Percentiles rank a stretch among this genome's conserved stretches.
These are phyloP conservation scores for Trichosporon sp. DNA, from an alignment of 1,284 basidiomycete species.

Conservation along the genomic window DNA sequence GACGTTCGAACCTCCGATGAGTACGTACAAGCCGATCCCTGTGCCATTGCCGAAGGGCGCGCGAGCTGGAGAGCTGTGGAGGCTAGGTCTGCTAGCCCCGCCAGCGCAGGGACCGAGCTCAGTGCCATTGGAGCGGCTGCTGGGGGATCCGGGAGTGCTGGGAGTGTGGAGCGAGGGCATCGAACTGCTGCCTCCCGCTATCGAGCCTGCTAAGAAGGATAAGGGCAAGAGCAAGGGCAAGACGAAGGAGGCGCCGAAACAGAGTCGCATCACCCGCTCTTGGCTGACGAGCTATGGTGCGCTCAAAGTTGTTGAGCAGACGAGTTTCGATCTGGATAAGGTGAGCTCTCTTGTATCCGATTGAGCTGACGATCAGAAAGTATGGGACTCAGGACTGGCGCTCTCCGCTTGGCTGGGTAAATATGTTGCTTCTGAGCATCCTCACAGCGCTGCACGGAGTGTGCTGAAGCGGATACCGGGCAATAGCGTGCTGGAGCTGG, in stretches of 20 bases:
- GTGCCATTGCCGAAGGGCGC: conserved; percentile 58
- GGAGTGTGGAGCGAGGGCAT: conserved; percentile 46
- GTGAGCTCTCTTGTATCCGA: conserved; percentile 47
- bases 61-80: conserved; percentile 57
- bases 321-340: conserved; percentile 83
- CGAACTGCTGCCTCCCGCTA: conserved; percentile 13
- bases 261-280: conserved; percentile 62
- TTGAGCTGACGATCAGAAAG: conserved; percentile 57
- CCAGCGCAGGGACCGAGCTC: background rate
- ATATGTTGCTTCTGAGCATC: conserved; percentile 17
- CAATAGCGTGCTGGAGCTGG: conserved; percentile 46
- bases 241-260: conserved; percentile 52
- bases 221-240: conserved; percentile 14
- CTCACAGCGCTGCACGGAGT: background rate
- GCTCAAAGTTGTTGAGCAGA: conserved; percentile 65
- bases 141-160: conserved; percentile 19
- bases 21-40: conserved; percentile 64
- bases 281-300: conserved; percentile 50
- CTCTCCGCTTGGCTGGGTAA: conserved; percentile 63
- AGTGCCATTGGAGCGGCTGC: background rate
- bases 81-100: conserved; percentile 55
- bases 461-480: conserved; percentile 8
- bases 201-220: background rate
- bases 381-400: conserved; percentile 84
- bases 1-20: conserved; percentile 57